phyloP scores from a whole-genome alignment of 345 rosid species.

The Erucastrum elatum region DNA sequence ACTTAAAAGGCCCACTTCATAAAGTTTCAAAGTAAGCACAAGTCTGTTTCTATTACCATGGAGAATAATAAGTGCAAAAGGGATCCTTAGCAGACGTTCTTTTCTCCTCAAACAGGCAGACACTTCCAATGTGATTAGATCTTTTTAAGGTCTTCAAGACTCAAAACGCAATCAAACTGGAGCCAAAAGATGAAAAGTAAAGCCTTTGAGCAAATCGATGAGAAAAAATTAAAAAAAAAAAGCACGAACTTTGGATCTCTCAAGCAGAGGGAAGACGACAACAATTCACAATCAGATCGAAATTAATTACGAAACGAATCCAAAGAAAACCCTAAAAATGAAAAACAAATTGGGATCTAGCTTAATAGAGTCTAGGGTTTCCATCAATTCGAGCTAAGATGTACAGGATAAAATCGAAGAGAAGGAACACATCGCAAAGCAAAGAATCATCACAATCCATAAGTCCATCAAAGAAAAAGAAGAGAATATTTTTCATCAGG shows the following conservation, averaged over 20 bases:
- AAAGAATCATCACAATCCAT: slow-evolving; percentile 16
- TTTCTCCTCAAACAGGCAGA: slow-evolving; percentile 19
- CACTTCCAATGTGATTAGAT: slow-evolving; percentile 6
- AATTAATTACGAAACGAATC: background rate
- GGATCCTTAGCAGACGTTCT: background rate
- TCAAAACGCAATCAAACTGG: background rate
- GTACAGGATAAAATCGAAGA: background rate
- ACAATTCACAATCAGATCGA: no score
- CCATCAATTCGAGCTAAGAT: background rate
- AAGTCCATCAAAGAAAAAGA: background rate
- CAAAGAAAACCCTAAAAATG: slow-evolving; percentile 23
- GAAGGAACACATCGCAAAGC: slow-evolving; percentile 1
- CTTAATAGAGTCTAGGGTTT: slow-evolving; percentile 2
- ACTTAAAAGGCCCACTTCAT: background rate
- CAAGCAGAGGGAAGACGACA: background rate
- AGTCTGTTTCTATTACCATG: slow-evolving; percentile 16
- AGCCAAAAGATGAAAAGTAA: background rate
- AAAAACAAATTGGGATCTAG: slow-evolving; percentile 23
- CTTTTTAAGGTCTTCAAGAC: slow-evolving; percentile 2
- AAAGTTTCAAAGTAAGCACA: background rate
- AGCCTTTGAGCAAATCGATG: background rate
- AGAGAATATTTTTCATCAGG: background rate
- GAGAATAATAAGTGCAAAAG: background rate
- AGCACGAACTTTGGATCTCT: background rate
- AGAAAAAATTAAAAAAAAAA: background rate